phyloP scores from a whole-genome alignment of 768 basidiomycete species.

The Suillus brevipes region DNA sequence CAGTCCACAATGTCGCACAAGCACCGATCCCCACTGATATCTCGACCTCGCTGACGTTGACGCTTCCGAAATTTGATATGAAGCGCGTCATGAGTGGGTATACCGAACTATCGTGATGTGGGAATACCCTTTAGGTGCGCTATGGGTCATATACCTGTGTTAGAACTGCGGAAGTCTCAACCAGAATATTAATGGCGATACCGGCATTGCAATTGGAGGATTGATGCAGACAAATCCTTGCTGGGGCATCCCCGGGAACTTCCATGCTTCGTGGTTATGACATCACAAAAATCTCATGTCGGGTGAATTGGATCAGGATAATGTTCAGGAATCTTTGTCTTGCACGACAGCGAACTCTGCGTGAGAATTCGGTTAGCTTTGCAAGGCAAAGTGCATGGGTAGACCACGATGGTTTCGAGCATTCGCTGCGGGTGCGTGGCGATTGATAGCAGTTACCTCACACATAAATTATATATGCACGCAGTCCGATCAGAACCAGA shows the following conservation, averaged over 20 bases:
- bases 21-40: conserved; percentile 8
- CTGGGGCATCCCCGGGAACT: conserved; percentile 3
- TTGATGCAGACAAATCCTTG: background rate
- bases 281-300: background rate
- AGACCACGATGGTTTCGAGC: background rate
- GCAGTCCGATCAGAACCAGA: background rate
- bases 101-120: conserved; percentile 6
- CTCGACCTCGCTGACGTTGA: background rate
- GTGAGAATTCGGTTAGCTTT: background rate
- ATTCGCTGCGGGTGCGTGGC: background rate
- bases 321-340: background rate
- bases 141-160: background rate
- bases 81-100: conserved; percentile 9
- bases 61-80: conserved; percentile 7
- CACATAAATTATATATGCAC: background rate
- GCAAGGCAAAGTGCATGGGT: background rate
- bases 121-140: conserved; percentile 12
- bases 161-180: background rate
- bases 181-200: conserved; percentile 1
- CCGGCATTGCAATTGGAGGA: background rate
- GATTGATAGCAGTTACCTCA: background rate
- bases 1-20: background rate
- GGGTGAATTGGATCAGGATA: conserved; percentile 5
- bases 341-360: background rate
- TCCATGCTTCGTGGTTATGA: background rate